Evolutionary conservation across 345 rosid genomes (phyloP).

Genomic region (Raphanus raphanistrum): DNA sequence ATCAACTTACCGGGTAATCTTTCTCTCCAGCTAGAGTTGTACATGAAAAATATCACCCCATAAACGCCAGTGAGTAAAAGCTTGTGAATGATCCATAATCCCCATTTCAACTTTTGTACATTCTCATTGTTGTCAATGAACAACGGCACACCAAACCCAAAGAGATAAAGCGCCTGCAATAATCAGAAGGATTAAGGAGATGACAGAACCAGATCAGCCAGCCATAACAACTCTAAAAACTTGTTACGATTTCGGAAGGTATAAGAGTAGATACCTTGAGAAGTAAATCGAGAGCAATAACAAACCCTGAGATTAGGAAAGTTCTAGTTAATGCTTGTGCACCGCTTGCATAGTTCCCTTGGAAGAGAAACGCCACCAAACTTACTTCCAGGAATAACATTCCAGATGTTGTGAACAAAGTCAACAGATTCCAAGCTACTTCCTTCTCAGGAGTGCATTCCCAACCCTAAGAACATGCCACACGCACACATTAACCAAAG

Average conservation of each 20-base stretch:
- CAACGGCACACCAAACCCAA: conserved; percentile 77
- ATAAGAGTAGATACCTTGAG: conserved; percentile 61
- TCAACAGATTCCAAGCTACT: conserved; percentile 75
- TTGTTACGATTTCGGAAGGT: neutral
- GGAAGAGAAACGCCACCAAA: conserved; percentile 86
- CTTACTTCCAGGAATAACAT: conserved; percentile 95
- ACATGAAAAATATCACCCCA: conserved; percentile 66
- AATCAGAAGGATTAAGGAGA: neutral
- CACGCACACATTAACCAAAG: neutral
- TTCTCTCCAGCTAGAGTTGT: conserved; percentile 86
- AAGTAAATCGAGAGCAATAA: conserved; percentile 76
- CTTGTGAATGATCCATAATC: conserved; percentile 75
- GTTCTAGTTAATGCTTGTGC: conserved; percentile 73
- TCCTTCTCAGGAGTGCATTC: conserved; percentile 82
- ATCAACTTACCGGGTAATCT: conserved; percentile 65
- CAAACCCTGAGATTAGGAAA: conserved; percentile 68
- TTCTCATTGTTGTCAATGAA: conserved; percentile 59
- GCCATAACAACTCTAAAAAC: neutral
- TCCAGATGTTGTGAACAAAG: conserved; percentile 80
- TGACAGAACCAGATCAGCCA: conserved; percentile 14
- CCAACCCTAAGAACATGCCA: conserved; percentile 55
- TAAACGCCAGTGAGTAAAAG: conserved; percentile 77
- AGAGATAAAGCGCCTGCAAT: conserved; percentile 68
- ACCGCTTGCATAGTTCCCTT: conserved; percentile 86
- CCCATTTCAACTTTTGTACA: conserved; percentile 66